These are phyloP conservation scores for Debaryomycetaceae sp. DNA, from an alignment of 1,139 yeast species.

Conservation along the genomic window DNA sequence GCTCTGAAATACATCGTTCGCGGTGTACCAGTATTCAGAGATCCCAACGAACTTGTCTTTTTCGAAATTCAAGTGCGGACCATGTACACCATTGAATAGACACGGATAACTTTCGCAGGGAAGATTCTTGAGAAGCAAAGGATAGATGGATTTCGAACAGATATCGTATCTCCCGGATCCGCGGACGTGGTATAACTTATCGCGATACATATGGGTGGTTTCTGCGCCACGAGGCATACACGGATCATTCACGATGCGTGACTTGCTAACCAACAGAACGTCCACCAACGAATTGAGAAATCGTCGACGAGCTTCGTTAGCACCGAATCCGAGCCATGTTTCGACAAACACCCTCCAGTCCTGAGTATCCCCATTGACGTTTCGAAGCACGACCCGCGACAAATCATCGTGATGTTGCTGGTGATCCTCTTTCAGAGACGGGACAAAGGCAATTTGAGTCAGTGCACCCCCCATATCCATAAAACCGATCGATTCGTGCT, in stretches of 20 bases:
- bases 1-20: slow-evolving; percentile 67
- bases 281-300: slow-evolving; percentile 43
- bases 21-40: slow-evolving; percentile 80
- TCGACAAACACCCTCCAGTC: slow-evolving; percentile 68
- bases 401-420: slow-evolving; percentile 53
- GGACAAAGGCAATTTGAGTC: slow-evolving; percentile 72
- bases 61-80: slow-evolving; percentile 61
- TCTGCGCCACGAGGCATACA: slow-evolving; percentile 58
- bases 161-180: slow-evolving; percentile 65
- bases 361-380: slow-evolving; percentile 49
- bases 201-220: slow-evolving; percentile 28
- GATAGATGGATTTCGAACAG: slow-evolving; percentile 60
- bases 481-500: slow-evolving; percentile 57
- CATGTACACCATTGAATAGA: slow-evolving; percentile 71
- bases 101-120: slow-evolving; percentile 71
- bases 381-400: slow-evolving; percentile 43
- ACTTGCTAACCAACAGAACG: slow-evolving; percentile 13
- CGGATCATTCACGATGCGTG: slow-evolving; percentile 42
- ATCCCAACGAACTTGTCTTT: slow-evolving; percentile 67
- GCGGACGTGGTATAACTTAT: slow-evolving; percentile 33
- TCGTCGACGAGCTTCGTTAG: slow-evolving; percentile 64
- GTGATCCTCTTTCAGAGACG: slow-evolving; percentile 41
- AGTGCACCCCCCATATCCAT: slow-evolving; percentile 94
- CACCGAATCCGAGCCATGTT: slow-evolving; percentile 82
- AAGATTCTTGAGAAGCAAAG: slow-evolving; percentile 55